phyloP scores from a whole-genome alignment of 2,329 filamentous ascomycete genomes.

The Talaromyces sp. region DNA sequence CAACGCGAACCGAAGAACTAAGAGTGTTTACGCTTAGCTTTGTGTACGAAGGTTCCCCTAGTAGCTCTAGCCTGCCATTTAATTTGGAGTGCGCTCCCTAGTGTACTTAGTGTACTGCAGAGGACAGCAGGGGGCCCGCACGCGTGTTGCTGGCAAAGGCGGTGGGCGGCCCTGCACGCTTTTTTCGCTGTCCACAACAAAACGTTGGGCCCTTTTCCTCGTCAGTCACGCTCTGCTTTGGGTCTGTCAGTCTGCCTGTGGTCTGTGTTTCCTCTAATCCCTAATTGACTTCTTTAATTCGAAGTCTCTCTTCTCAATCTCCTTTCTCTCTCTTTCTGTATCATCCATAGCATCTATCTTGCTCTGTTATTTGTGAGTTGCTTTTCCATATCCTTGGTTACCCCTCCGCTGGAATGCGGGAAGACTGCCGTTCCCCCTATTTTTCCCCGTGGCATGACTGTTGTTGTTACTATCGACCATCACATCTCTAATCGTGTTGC shows the following conservation, averaged over 20 bases:
- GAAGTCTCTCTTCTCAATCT: constrained; percentile 25
- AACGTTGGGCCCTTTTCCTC: constrained; percentile 4
- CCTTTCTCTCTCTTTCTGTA: constrained; percentile 28
- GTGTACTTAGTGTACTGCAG: not conserved
- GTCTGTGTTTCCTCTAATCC: constrained; percentile 6
- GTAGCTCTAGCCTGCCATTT: not conserved
- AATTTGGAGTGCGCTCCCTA: not conserved
- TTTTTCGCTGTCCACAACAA: constrained; percentile 14
- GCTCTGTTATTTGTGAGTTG: constrained; percentile 13
- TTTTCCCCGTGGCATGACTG: constrained; percentile 16
- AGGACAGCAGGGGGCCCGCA: constrained; percentile 21
- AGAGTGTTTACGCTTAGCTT: constrained; percentile 11
- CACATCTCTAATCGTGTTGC: constrained; percentile 14
- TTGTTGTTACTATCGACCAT: not conserved
- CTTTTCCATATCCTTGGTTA: constrained; percentile 19
- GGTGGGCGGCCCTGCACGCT: constrained; percentile 14
- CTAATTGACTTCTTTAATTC: not conserved
- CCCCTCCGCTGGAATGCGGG: constrained; percentile 21
- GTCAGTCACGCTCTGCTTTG: not conserved
- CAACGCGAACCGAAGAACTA: constrained; percentile 38
- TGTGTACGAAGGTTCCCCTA: not conserved
- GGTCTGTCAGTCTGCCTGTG: not conserved
- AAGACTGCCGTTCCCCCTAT: constrained; percentile 19
- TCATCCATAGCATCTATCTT: constrained; percentile 3
- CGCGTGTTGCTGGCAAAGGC: constrained; percentile 23